Conservation (phyloP, 225 moss, liverwort and hornwort genomes). For the Pleurozium schreberi region DNA sequence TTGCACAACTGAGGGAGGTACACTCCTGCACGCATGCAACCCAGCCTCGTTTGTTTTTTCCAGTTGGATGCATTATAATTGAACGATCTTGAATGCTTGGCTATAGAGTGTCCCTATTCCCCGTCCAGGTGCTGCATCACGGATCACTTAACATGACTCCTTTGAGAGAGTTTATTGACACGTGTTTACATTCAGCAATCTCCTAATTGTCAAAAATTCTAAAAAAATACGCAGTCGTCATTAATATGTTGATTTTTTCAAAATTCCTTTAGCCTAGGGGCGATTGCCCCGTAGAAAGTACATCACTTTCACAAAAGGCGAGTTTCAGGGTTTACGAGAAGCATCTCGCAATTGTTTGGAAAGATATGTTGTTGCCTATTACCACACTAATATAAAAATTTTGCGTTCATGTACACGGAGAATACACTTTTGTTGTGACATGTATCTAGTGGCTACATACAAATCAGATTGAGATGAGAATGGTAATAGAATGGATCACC, state of each 20-base stretch:
- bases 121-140: not conserved
- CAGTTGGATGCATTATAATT: not conserved
- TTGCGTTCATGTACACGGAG: not conserved
- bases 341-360: not conserved
- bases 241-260: no score
- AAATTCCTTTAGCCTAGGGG: no score
- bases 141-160: not conserved
- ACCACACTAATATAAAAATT: not conserved
- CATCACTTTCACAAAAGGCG: not conserved
- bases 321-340: no score
- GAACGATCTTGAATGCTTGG: not conserved
- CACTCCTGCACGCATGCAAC: conserved; percentile 30
- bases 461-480: not conserved
- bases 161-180: not conserved
- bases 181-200: no score
- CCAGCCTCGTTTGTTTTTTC: not conserved
- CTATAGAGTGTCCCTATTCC: not conserved
- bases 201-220: no score
- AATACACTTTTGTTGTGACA: not conserved
- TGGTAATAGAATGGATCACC: not conserved
- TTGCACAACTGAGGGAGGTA: conserved; percentile 64
- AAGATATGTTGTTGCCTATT: not conserved
- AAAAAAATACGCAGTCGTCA: no score
- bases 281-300: not conserved
- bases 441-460: not conserved